phyloP scores from a whole-genome alignment of 441 rosid genomes.

The Arabidopsis lyrata region DNA sequence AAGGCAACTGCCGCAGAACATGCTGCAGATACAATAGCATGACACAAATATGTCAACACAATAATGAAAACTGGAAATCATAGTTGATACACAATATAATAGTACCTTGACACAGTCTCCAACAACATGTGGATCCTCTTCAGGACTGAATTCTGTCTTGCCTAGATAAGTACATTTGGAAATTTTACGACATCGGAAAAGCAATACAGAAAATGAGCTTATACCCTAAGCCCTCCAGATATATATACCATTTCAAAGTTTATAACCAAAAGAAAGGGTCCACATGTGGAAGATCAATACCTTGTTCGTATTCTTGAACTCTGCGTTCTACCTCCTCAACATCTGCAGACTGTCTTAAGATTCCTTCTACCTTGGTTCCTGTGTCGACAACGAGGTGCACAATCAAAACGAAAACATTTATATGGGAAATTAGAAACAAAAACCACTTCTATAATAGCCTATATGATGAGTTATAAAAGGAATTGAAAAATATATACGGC shows the following conservation, averaged over 20 bases:
- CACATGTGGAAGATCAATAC: slow-evolving; percentile 49
- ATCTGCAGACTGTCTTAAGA: slow-evolving; percentile 94
- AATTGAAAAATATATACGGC: not conserved
- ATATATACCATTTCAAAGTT: slow-evolving; percentile 29
- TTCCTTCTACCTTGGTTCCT: slow-evolving; percentile 97
- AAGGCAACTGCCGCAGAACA: slow-evolving; percentile 93
- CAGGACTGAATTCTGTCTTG: slow-evolving; percentile 76
- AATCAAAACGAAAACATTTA: slow-evolving; percentile 1
- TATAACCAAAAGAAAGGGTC: slow-evolving; percentile 27
- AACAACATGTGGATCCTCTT: slow-evolving; percentile 97
- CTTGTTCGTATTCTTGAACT: slow-evolving; percentile 95
- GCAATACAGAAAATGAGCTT: slow-evolving; percentile 10
- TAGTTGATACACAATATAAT: slow-evolving; percentile 39
- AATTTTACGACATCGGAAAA: not conserved
- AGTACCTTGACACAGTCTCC: slow-evolving; percentile 98
- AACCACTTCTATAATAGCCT: slow-evolving; percentile 6
- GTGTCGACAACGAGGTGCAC: slow-evolving; percentile 24
- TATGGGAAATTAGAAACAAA: not conserved
- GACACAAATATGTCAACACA: slow-evolving; percentile 38
- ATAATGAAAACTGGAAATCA: slow-evolving; percentile 34
- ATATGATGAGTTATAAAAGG: slow-evolving; percentile 1
- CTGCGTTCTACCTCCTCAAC: slow-evolving; percentile 97
- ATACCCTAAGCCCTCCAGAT: not conserved
- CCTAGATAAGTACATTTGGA: slow-evolving; percentile 52
- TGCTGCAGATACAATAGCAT: slow-evolving; percentile 65